Percentiles rank a stretch among this genome's conserved stretches.
phyloP scores from a whole-genome alignment of 2,329 filamentous ascomycete genomes.

The Hansfordia pulvinata region DNA sequence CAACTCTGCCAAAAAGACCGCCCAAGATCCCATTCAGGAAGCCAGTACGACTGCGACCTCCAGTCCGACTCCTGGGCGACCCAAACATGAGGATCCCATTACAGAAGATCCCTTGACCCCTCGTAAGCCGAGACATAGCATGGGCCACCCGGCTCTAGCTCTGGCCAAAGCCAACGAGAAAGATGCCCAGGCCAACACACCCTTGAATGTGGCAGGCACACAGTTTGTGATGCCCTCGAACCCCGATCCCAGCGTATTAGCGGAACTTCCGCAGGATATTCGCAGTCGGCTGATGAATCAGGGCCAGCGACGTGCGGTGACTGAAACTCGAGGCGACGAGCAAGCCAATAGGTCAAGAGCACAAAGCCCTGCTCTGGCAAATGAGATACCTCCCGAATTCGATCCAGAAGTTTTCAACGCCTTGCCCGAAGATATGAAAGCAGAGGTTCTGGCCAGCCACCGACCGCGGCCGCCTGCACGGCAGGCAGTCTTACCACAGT shows the following conservation, averaged over 20 bases:
- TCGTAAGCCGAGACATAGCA: conserved; percentile 28
- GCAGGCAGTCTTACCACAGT: conserved; percentile 28
- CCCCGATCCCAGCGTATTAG: conserved; percentile 67
- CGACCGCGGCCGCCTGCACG: conserved; percentile 12
- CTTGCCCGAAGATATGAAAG: conserved; percentile 73
- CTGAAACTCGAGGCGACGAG: conserved; percentile 15
- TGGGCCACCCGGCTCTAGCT: conserved; percentile 36
- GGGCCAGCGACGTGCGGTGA: conserved; percentile 18
- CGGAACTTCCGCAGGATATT: conserved; percentile 75
- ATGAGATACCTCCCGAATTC: conserved; percentile 56
- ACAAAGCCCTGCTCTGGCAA: conserved; percentile 19
- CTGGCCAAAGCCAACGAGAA: conserved; percentile 33
- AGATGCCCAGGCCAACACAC: conserved; percentile 45
- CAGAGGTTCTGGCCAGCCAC: conserved; percentile 70
- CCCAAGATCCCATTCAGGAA: conserved; percentile 33
- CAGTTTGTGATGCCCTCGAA: conserved; percentile 86
- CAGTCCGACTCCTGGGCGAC: conserved; percentile 14
- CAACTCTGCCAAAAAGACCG: conserved; percentile 21
- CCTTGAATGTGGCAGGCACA: conserved; percentile 69
- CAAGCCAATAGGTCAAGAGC: conserved; percentile 21
- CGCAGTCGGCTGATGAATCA: conserved; percentile 59
- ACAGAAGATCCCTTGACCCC: conserved; percentile 39
- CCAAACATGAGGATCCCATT: conserved; percentile 34
- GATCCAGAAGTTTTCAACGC: conserved; percentile 76
- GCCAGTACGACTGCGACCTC: conserved; percentile 20